A percentile compares a stretch with the other conserved stretches of the same genome.
Evolutionary conservation across 2,329 filamentous ascomycete species (phyloP).

Genomic region (Colletotrichum filicis): DNA sequence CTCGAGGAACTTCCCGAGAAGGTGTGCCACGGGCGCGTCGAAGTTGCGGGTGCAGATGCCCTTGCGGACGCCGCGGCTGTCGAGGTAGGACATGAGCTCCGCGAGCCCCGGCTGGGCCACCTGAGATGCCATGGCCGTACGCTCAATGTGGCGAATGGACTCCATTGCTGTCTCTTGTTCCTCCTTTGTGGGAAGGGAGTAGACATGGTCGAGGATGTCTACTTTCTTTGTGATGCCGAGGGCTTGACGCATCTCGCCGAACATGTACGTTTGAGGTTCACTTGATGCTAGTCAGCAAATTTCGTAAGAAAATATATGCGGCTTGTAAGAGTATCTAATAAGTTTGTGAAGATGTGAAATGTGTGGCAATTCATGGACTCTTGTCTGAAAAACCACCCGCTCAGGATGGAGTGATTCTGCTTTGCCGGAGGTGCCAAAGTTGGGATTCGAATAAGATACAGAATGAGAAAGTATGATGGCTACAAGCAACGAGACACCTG

Average conservation of each 20-base stretch:
- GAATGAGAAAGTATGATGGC: background rate
- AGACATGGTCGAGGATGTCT: constrained; percentile 93
- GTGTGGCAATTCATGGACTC: background rate
- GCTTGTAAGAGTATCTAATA: background rate
- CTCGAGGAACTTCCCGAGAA: constrained; percentile 80
- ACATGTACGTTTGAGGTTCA: constrained; percentile 96
- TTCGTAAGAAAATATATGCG: background rate
- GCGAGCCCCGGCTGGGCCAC: constrained; percentile 83
- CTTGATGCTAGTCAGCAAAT: constrained; percentile 54
- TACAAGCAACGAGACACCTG: background rate
- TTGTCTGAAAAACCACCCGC: background rate
- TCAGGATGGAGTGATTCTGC: background rate
- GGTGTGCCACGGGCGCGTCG: constrained; percentile 78
- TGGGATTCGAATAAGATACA: background rate
- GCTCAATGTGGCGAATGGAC: constrained; percentile 83
- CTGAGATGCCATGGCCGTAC: constrained; percentile 82
- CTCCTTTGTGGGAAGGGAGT: constrained; percentile 71
- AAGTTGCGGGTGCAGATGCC: constrained; percentile 97
- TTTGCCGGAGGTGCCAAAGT: background rate
- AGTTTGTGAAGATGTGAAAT: too few relatives aligned
- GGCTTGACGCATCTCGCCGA: constrained; percentile 82
- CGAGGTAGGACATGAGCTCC: constrained; percentile 84
- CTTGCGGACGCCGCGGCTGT: constrained; percentile 73
- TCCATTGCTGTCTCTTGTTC: constrained; percentile 73
- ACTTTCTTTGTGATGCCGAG: constrained; percentile 76